phyloP scores from a whole-genome alignment of 495 filamentous ascomycete species.

The Penicillium coprophilum region DNA sequence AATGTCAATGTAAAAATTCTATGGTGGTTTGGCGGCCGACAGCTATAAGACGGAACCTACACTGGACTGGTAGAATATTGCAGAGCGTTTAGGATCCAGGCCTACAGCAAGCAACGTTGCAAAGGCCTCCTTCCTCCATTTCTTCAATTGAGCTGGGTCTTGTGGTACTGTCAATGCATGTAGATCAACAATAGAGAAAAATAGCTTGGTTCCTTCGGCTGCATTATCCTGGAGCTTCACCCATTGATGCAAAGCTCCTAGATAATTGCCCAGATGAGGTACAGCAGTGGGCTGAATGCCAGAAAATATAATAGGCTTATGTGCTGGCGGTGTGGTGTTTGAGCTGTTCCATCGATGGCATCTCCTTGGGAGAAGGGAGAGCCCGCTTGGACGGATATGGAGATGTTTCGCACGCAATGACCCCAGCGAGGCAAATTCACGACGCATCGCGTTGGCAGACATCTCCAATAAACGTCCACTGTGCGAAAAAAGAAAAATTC shows the following conservation, averaged over 20 bases:
- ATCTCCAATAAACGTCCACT: constrained; percentile 8
- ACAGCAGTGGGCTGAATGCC: constrained; percentile 95
- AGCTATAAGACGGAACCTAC: constrained; percentile 37
- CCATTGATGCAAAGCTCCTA: constrained; percentile 90
- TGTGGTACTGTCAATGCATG: constrained; percentile 87
- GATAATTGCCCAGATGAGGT: constrained; percentile 95
- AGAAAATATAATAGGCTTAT: constrained; percentile 66
- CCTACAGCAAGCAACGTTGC: constrained; percentile 82
- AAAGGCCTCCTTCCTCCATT: constrained; percentile 69
- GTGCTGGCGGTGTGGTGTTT: constrained; percentile 8
- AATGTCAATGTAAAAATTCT: constrained; percentile 16
- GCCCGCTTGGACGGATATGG: background rate
- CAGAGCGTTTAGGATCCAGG: constrained; percentile 68
- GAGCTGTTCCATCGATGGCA: constrained; percentile 19
- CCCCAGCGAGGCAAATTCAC: constrained; percentile 3
- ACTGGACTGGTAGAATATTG: constrained; percentile 81
- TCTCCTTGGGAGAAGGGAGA: constrained; percentile 7
- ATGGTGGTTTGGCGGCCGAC: background rate
- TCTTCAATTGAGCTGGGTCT: constrained; percentile 52
- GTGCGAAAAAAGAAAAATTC: background rate
- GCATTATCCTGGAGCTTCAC: constrained; percentile 69
- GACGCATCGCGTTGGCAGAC: constrained; percentile 2
- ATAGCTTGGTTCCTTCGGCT: constrained; percentile 52
- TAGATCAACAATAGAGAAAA: constrained; percentile 87
- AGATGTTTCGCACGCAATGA: constrained; percentile 6